Evolutionary conservation across 768 basidiomycete species (phyloP).

Genomic region (Kondoa malvinella): DNA sequence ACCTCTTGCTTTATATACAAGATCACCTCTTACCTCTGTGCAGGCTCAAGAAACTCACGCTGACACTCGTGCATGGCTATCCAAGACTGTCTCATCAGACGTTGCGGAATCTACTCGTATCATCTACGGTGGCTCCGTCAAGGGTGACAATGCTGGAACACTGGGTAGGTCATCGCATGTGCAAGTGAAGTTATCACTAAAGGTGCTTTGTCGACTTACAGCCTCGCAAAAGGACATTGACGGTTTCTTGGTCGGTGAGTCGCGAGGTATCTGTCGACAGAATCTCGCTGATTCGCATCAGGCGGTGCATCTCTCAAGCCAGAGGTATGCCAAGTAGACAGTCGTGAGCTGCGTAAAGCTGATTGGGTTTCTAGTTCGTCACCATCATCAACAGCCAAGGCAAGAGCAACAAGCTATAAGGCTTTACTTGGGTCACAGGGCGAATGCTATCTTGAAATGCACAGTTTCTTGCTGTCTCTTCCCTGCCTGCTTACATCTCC

Average conservation of each 20-base stretch:
- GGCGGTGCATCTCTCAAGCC: constrained; percentile 86
- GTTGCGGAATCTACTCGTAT: constrained; percentile 63
- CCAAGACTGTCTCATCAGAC: constrained; percentile 44
- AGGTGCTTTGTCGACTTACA: constrained; percentile 30
- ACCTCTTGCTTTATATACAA: not conserved
- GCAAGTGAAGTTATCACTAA: not conserved
- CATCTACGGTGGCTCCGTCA: constrained; percentile 93
- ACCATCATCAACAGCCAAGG: not conserved
- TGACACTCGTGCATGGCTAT: constrained; percentile 60
- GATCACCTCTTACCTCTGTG: not conserved
- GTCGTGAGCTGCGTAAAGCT: not conserved
- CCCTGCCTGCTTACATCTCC: too few relatives aligned
- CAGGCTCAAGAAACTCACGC: constrained; percentile 87
- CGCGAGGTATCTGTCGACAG: constrained; percentile 29
- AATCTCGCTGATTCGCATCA: not conserved
- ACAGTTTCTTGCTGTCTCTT: too few relatives aligned
- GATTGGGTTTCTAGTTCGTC: not conserved
- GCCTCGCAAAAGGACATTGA: constrained; percentile 69
- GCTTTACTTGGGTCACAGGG: not conserved
- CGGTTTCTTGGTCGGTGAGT: constrained; percentile 71
- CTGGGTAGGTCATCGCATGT: constrained; percentile 44
- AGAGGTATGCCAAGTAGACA: constrained; percentile 36
- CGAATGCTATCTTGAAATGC: not conserved
- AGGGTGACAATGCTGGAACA: constrained; percentile 68
- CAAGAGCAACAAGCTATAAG: not conserved